Evolutionary conservation across 441 rosid species (phyloP), one percentile per base, ranked within the genome.

Genomic region (Biscutella auriculata): DNA sequence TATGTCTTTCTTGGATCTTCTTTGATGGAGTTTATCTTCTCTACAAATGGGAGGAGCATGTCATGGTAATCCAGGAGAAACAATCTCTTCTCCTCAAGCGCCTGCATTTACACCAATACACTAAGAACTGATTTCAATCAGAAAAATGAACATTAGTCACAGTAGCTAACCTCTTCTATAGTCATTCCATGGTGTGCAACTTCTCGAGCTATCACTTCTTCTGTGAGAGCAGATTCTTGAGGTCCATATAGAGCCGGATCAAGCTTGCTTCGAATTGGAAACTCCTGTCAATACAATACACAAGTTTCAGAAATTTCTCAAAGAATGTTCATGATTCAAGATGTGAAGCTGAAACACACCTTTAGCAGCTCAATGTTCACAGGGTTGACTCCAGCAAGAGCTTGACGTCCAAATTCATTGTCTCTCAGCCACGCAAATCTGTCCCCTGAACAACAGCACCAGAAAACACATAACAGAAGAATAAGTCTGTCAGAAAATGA

Each of bases 381-480:
- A 4, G 98, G 95, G 62, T 92, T 88, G 59, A 88, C 96, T 60
- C 96, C 98, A 17, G 96, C 96, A 54, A 88, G 66, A 61, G 91
- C 65, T 77, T 85, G 96, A 32, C 96, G 85, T 7, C 94, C 95
- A 52, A 92, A 92, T 65, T 92, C 98, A 16, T 79, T 79, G 55
- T 92, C 98, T 37, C 98, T 74, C 51, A 92, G 67, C 98, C 98
- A 92, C 9, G 96, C 77, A 78, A 92, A 92, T 47, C 96, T 77
- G 59, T 92, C 96, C 76, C 80, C 96, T 88, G 76, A 46, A 70
- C 6, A n/a, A n/a, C n/a, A n/a, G n/a, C n/a, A n/a, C n/a, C n/a
- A n/a, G n/a, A n/a, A n/a, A 70, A 32, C 27, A 56, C 42, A 52
- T 32, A 42, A 14, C n/a, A 62, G 25, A 43, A n/a, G 8, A 15